phyloP scores from a whole-genome alignment of 2,329 filamentous ascomycete genomes.

The Epichloe typhina region DNA sequence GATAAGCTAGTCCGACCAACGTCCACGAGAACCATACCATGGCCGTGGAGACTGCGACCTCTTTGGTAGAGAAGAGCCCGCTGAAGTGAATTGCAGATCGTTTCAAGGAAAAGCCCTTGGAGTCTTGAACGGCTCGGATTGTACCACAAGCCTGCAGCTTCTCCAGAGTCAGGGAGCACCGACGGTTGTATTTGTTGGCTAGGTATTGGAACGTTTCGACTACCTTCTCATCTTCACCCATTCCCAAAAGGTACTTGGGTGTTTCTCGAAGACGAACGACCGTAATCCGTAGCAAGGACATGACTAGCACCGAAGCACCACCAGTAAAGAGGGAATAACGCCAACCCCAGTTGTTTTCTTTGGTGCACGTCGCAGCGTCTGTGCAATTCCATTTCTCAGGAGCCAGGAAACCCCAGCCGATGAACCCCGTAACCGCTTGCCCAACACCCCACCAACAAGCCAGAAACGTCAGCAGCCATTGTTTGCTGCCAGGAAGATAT shows the following conservation, averaged over 20 bases:
- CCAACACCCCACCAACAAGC: slow-evolving; percentile 39
- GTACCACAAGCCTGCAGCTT: slow-evolving; percentile 32
- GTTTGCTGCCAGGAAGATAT: slow-evolving; percentile 32
- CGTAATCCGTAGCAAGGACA: slow-evolving; percentile 32
- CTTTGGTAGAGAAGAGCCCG: slow-evolving; percentile 50
- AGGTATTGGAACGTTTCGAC: slow-evolving; percentile 34
- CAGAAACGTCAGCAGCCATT: slow-evolving; percentile 33
- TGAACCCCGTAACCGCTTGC: slow-evolving; percentile 31
- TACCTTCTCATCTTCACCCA: slow-evolving; percentile 33
- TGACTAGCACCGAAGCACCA: slow-evolving; percentile 29
- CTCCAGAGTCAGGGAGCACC: slow-evolving; percentile 29
- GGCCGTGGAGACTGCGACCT: slow-evolving; percentile 45
- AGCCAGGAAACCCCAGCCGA: slow-evolving; percentile 33
- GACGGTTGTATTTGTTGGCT: slow-evolving; percentile 30
- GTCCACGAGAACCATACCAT: slow-evolving; percentile 60
- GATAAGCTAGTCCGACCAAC: slow-evolving; percentile 58
- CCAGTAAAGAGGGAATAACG: slow-evolving; percentile 33
- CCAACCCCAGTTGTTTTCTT: slow-evolving; percentile 35
- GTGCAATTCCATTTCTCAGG: slow-evolving; percentile 33
- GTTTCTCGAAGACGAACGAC: slow-evolving; percentile 33
- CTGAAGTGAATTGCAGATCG: slow-evolving; percentile 39
- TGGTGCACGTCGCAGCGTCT: slow-evolving; percentile 30
- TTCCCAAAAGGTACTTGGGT: slow-evolving; percentile 33
- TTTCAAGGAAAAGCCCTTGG: slow-evolving; percentile 17
- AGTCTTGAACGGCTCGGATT: slow-evolving; percentile 23